These are phyloP conservation scores for Ilex aquifolium DNA, from an alignment of 257 asterid species.

Conservation along the genomic window DNA sequence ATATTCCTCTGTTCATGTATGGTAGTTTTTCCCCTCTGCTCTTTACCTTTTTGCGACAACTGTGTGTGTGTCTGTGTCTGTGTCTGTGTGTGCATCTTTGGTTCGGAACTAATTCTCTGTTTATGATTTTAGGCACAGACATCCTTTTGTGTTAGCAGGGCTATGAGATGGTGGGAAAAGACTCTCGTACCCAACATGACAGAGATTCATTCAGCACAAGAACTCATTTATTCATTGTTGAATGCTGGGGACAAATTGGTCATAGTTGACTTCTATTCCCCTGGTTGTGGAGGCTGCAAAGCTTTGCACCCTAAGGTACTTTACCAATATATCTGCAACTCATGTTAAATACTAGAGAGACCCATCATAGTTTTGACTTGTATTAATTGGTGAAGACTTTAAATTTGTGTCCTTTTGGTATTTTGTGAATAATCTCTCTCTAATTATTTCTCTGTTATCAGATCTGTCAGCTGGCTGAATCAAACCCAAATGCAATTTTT, in stretches of 20 bases:
- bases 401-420: not conserved
- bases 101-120: too few relatives aligned
- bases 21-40: not conserved
- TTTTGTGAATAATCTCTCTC: not conserved
- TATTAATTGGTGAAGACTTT: too few relatives aligned
- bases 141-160: constrained; percentile 36
- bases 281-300: constrained; percentile 97
- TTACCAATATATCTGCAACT: not conserved
- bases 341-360: too few relatives aligned
- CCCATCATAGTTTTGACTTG: not conserved
- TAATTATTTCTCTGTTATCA: constrained; percentile 18
- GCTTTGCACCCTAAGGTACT: constrained; percentile 85
- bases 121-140: constrained; percentile 51
- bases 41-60: too few relatives aligned
- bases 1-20: constrained; percentile 48
- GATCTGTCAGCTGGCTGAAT: constrained; percentile 87
- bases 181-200: constrained; percentile 68
- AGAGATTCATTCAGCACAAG: constrained; percentile 68
- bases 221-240: constrained; percentile 50
- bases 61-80: too few relatives aligned
- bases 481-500: constrained; percentile 57
- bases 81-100: too few relatives aligned
- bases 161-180: constrained; percentile 91
- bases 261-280: constrained; percentile 78
- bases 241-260: constrained; percentile 83